phyloP scores from a whole-genome alignment of 768 basidiomycete species.

The Russula griseocarnosa region DNA sequence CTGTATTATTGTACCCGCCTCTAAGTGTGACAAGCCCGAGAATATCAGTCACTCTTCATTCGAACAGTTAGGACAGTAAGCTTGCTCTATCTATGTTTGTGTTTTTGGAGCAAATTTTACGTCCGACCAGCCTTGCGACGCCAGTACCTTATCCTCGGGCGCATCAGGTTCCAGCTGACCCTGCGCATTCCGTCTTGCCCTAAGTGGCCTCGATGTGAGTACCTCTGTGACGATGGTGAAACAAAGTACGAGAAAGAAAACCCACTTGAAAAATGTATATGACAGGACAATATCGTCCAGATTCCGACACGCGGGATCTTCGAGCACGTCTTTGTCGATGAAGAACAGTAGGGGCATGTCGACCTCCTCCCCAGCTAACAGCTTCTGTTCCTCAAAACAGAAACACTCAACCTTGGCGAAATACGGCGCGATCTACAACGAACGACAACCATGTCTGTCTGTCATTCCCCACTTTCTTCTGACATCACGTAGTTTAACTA shows the following conservation, averaged over 20 bases:
- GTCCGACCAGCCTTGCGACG: constrained; percentile 68
- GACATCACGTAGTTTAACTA: constrained; percentile 18
- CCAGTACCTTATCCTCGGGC: constrained; percentile 68
- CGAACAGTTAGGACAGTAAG: not conserved
- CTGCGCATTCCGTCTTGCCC: constrained; percentile 77
- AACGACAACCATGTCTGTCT: not conserved
- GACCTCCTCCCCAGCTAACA: constrained; percentile 92
- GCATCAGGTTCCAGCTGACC: constrained; percentile 94
- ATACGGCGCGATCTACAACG: constrained; percentile 86
- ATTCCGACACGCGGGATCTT: constrained; percentile 83
- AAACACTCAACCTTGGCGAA: constrained; percentile 99
- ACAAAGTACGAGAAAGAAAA: constrained; percentile 18
- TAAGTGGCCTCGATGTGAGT: constrained; percentile 34
- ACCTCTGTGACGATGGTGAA: not conserved
- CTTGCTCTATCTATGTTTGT: constrained; percentile 28
- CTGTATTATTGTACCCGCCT: too few relatives aligned
- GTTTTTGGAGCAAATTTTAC: constrained; percentile 49
- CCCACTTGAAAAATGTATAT: constrained; percentile 96
- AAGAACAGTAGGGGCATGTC: constrained; percentile 99
- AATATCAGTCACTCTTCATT: not conserved
- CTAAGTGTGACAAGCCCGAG: not conserved
- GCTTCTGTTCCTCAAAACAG: constrained; percentile 97
- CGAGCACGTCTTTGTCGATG: constrained; percentile 94
- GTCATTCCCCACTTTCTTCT: not conserved
- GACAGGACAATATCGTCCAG: constrained; percentile 90